phyloP scores from a whole-genome alignment of 352 stramenopile genomes.

The Plasmopara halstedii region DNA sequence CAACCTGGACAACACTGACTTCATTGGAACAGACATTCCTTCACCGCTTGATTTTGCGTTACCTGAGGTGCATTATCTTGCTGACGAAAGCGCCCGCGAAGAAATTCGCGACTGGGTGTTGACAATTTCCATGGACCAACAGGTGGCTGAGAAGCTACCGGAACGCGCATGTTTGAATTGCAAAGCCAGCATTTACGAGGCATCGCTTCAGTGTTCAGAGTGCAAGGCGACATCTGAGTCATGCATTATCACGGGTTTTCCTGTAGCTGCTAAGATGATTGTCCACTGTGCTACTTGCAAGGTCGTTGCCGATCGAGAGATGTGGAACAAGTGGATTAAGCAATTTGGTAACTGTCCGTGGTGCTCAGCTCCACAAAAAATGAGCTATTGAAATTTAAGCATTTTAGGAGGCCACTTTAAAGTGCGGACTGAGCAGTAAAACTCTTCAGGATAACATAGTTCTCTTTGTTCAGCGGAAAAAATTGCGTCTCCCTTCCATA shows the following conservation, averaged over 20 bases:
- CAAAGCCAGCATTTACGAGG: slow-evolving; percentile 86
- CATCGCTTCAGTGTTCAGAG: slow-evolving; percentile 59
- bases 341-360: slow-evolving; percentile 77
- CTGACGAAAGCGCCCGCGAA: slow-evolving; percentile 80
- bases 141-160: slow-evolving; percentile 87
- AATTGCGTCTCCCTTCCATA: no score
- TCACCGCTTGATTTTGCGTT: slow-evolving; percentile 67
- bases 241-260: slow-evolving; percentile 90
- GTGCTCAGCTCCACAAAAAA: slow-evolving; percentile 77
- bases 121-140: slow-evolving; percentile 92
- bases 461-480: no score
- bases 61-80: slow-evolving; percentile 69
- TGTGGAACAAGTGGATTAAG: slow-evolving; percentile 87
- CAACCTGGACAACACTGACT: slow-evolving; percentile 91
- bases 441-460: no score
- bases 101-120: slow-evolving; percentile 94
- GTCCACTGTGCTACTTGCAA: slow-evolving; percentile 87
- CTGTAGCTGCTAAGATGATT: slow-evolving; percentile 77
- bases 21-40: slow-evolving; percentile 89
- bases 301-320: slow-evolving; percentile 77
- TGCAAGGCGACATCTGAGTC: slow-evolving; percentile 71
- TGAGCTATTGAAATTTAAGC: slow-evolving; percentile 81
- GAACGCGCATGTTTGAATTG: slow-evolving; percentile 64
- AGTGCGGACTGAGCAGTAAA: no score
- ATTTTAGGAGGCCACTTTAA: no score